phyloP scores from a whole-genome alignment of 2,329 filamentous ascomycete species.

The Apiospora aurea region DNA sequence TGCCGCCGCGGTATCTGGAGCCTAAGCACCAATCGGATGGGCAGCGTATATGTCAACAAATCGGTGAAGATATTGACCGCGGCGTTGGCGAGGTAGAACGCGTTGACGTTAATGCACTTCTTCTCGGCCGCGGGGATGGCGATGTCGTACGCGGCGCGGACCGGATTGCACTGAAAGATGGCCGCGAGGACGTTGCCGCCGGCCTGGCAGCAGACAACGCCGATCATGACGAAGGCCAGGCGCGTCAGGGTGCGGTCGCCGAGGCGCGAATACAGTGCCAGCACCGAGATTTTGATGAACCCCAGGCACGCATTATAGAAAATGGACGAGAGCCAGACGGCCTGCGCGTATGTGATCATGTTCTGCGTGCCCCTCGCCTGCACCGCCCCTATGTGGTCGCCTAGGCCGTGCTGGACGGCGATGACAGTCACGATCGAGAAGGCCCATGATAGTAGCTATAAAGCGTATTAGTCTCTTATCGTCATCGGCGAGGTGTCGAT shows the following conservation, averaged over 20 bases:
- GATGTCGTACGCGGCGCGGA: conserved; percentile 48
- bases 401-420: conserved; percentile 28
- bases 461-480: not conserved
- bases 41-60: conserved; percentile 52
- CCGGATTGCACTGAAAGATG: conserved; percentile 52
- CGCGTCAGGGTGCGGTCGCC: conserved; percentile 46
- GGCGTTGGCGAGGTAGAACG: conserved; percentile 55
- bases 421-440: conserved; percentile 25
- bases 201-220: conserved; percentile 48
- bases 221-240: conserved; percentile 48
- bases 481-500: not conserved
- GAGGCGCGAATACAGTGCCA: conserved; percentile 53
- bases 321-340: conserved; percentile 53
- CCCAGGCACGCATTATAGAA: conserved; percentile 56
- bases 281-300: conserved; percentile 55
- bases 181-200: conserved; percentile 48
- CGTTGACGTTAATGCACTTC: conserved; percentile 52
- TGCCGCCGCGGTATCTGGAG: conserved; percentile 53
- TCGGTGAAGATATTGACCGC: conserved; percentile 55
- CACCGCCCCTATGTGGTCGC: conserved; percentile 28
- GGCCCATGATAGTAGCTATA: conserved; percentile 27
- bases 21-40: conserved; percentile 50
- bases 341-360: conserved; percentile 32
- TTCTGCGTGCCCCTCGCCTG: conserved; percentile 33
- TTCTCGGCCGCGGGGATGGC: conserved; percentile 37